These are phyloP conservation scores for Candida sojae DNA, from an alignment of 1,139 yeast genomes.

Conservation along the genomic window DNA sequence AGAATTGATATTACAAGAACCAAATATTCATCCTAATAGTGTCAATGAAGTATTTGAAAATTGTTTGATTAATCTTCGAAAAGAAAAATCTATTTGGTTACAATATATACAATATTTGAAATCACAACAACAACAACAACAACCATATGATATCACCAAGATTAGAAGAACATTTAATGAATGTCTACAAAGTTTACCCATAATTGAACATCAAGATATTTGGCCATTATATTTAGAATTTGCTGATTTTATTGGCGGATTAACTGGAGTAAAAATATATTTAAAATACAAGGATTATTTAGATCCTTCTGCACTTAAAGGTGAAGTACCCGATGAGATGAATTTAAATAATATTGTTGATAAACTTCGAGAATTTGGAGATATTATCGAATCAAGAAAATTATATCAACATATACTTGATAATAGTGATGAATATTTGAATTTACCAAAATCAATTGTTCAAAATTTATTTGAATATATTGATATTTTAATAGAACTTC, in stretches of 20 bases:
- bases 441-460: slow-evolving; percentile 17
- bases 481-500: slow-evolving; percentile 35
- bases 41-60: slow-evolving; percentile 49
- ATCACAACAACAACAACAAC: slow-evolving; percentile 26
- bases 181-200: slow-evolving; percentile 52
- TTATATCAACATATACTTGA: slow-evolving; percentile 18
- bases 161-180: slow-evolving; percentile 54
- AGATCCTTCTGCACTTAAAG: slow-evolving; percentile 13
- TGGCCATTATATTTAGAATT: slow-evolving; percentile 63
- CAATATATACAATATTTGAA: slow-evolving; percentile 50
- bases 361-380: slow-evolving; percentile 27
- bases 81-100: slow-evolving; percentile 58
- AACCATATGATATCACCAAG: slow-evolving; percentile 34
- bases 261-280: slow-evolving; percentile 44
- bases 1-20: slow-evolving; percentile 44
- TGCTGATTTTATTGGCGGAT: slow-evolving; percentile 49
- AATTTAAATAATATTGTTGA: slow-evolving; percentile 21
- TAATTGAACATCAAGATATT: slow-evolving; percentile 53
- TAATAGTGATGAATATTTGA: slow-evolving; percentile 15
- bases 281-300: slow-evolving; percentile 41
- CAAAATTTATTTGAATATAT: slow-evolving; percentile 49
- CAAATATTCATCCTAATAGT: slow-evolving; percentile 25
- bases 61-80: slow-evolving; percentile 30
- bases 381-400: slow-evolving; percentile 14
- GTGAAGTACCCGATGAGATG: slow-evolving; percentile 6